phyloP scores from a whole-genome alignment of 495 filamentous ascomycete species.

The Trichoderma orchidacearum region DNA sequence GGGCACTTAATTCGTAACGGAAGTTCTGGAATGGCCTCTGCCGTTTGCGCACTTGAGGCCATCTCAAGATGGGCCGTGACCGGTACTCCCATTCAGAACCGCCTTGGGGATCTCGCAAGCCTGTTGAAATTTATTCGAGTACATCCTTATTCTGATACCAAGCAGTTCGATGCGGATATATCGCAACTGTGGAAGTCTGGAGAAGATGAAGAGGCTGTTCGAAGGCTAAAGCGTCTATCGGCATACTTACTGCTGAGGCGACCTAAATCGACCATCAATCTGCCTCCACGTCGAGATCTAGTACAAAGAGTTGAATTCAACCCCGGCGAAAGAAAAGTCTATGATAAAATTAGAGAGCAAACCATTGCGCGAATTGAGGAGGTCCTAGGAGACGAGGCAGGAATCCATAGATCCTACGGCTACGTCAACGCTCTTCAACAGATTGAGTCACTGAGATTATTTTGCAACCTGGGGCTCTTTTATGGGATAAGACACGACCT shows the following conservation, averaged over 20 bases:
- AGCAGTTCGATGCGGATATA: conserved; percentile 20
- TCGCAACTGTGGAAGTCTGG: conserved; percentile 16
- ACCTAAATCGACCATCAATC: conserved; percentile 17
- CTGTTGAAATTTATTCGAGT: conserved; percentile 25
- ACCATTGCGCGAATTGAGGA: conserved; percentile 13
- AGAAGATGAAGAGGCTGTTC: conserved; percentile 16
- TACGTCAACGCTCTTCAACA: conserved; percentile 25
- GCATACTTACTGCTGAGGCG: conserved; percentile 21
- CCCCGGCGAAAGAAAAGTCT: conserved; percentile 13
- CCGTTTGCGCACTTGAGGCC: conserved; percentile 18
- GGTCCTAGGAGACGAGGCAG: background rate
- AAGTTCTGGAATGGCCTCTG: conserved; percentile 17
- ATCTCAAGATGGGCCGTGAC: conserved; percentile 28
- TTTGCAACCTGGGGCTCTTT: conserved; percentile 24
- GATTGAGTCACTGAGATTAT: conserved; percentile 25
- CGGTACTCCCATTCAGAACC: conserved; percentile 31
- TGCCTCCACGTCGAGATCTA: conserved; percentile 15
- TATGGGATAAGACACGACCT: conserved; percentile 11
- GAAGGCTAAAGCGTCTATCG: conserved; percentile 21
- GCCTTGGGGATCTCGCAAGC: conserved; percentile 19
- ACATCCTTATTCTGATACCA: conserved; percentile 22
- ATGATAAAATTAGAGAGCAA: conserved; percentile 10
- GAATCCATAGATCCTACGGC: background rate
- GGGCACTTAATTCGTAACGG: conserved; percentile 28
- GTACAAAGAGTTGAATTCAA: conserved; percentile 14